Percentiles rank a stretch among this genome's conserved stretches.
Conservation (phyloP, 169 alveolate species). For the Condylostoma magnum region DNA sequence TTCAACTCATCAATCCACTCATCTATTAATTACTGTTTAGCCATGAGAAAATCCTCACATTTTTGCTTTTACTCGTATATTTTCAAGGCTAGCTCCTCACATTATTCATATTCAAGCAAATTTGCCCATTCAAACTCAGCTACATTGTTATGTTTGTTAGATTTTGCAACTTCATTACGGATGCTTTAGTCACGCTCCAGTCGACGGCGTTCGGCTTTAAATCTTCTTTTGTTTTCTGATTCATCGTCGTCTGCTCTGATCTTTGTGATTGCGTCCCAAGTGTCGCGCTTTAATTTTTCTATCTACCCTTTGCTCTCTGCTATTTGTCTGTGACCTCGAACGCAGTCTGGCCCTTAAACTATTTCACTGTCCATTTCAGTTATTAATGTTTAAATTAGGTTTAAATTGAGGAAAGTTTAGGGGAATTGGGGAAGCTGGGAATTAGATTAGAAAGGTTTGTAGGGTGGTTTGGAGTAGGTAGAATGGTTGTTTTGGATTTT, state of each 20-base stretch:
- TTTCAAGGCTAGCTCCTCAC: conserved; percentile 54
- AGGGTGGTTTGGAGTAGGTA: no score
- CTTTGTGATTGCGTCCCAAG: conserved; percentile 44
- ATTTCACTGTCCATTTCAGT: conserved; percentile 29
- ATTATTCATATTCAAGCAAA: conserved; percentile 53
- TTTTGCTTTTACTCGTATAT: conserved; percentile 45
- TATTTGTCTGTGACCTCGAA: conserved; percentile 1
- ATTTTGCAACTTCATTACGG: conserved; percentile 47
- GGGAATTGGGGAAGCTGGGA: no score
- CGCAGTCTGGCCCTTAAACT: conserved; percentile 26
- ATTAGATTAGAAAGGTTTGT: no score
- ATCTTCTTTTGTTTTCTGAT: conserved; percentile 51
- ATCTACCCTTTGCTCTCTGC: conserved; percentile 36
- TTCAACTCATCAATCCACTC: conserved; percentile 41
- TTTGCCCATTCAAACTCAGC: conserved; percentile 57
- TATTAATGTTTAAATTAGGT: no score
- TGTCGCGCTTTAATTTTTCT: conserved; percentile 42
- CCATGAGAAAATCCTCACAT: conserved; percentile 40
- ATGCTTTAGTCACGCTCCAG: conserved; percentile 42
- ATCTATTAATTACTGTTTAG: conserved; percentile 37
- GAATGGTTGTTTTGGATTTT: no score
- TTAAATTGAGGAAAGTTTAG: no score
- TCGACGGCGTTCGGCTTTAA: conserved; percentile 47
- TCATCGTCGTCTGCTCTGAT: conserved; percentile 56
- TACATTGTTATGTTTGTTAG: conserved; percentile 54